These are phyloP conservation scores for Pythium volutum DNA, from an alignment of 352 stramenopile genomes.

Conservation along the genomic window DNA sequence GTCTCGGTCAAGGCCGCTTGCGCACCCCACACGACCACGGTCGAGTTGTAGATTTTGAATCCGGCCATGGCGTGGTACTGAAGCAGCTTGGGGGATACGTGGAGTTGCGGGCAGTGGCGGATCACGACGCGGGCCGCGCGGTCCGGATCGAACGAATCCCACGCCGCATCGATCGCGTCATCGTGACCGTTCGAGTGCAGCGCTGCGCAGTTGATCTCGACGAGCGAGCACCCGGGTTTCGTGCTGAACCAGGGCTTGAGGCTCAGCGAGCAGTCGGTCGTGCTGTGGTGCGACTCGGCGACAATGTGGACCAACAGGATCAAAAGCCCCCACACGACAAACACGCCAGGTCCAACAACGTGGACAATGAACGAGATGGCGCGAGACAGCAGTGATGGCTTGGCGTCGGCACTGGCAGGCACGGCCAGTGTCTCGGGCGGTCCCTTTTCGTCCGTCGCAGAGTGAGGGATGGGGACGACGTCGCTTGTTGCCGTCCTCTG, in stretches of 20 bases:
- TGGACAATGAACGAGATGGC: neutral
- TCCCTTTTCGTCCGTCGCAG: neutral
- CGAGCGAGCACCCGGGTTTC: slow-evolving; percentile 10
- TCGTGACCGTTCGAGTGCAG: slow-evolving; percentile 5
- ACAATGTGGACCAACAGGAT: slow-evolving; percentile 11
- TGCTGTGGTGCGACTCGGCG: neutral
- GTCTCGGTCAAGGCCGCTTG: neutral
- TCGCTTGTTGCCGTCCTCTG: neutral
- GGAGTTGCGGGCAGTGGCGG: slow-evolving; percentile 12
- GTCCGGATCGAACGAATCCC: neutral
- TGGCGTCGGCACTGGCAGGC: neutral
- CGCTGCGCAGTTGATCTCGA: slow-evolving; percentile 15
- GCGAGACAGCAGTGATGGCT: neutral
- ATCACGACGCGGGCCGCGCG: slow-evolving; percentile 7
- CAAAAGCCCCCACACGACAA: slow-evolving; percentile 6
- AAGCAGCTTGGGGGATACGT: neutral
- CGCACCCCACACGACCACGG: neutral
- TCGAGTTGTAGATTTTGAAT: slow-evolving; percentile 24
- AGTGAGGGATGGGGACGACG: neutral
- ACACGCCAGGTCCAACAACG: neutral
- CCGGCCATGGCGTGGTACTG: neutral
- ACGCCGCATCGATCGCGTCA: neutral
- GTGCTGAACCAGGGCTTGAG: slow-evolving; percentile 14
- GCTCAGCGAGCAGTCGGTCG: neutral
- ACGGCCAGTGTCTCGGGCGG: neutral